Percentiles rank a stretch among this genome's conserved stretches.
phyloP scores from a whole-genome alignment of 116 monocot species.

The Trichopus zeylanicus region DNA sequence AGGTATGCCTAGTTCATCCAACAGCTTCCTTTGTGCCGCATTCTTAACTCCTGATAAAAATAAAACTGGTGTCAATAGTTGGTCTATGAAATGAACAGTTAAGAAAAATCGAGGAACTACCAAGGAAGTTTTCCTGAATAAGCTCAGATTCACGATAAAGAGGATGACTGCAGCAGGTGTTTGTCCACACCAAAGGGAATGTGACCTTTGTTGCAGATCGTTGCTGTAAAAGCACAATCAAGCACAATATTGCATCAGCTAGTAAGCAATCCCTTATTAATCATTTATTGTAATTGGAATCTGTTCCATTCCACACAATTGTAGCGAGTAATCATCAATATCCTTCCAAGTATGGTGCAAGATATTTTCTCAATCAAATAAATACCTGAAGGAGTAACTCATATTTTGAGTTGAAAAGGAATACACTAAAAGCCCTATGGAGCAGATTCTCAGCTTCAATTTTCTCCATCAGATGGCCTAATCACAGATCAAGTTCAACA shows the following conservation, averaged over 20 bases:
- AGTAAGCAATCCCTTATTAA: too few relatives aligned
- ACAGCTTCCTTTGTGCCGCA: slow-evolving; percentile 83
- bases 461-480: slow-evolving; percentile 95
- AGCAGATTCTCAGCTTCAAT: slow-evolving; percentile 86
- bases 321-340: neutral
- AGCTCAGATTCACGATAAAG: slow-evolving; percentile 89
- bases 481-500: neutral
- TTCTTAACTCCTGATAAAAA: slow-evolving; percentile 61
- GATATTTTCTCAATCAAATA: neutral
- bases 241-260: neutral
- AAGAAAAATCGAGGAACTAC: slow-evolving; percentile 17
- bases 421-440: slow-evolving; percentile 94
- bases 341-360: neutral
- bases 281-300: too few relatives aligned
- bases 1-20: slow-evolving; percentile 79
- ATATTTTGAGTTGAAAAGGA: slow-evolving; percentile 89
- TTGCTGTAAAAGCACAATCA: slow-evolving; percentile 49
- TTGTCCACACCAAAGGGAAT: slow-evolving; percentile 93
- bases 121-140: slow-evolving; percentile 68
- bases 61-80: neutral
- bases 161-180: slow-evolving; percentile 97
- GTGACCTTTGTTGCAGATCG: slow-evolving; percentile 94
- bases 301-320: too few relatives aligned
- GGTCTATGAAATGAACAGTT: neutral
- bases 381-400: slow-evolving; percentile 88